Conservation (phyloP, 441 rosid genomes). For the Adansonia madagascariensis region DNA sequence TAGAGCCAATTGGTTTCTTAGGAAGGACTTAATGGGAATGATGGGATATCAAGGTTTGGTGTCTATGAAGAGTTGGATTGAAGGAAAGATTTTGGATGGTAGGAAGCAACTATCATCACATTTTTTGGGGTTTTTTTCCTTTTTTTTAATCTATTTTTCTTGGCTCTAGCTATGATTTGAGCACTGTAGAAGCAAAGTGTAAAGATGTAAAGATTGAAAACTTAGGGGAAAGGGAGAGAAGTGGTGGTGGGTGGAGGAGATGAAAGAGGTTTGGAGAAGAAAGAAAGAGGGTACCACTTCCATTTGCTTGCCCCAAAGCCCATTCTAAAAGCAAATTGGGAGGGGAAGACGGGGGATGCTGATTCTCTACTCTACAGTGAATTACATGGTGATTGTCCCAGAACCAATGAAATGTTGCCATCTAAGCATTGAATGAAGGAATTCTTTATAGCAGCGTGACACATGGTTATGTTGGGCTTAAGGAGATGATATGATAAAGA, state of each 20-base stretch:
- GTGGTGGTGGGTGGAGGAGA: constrained; percentile 28
- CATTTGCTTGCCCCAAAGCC: background rate
- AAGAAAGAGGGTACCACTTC: background rate
- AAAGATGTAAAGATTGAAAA: constrained; percentile 2
- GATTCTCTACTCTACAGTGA: constrained; percentile 5
- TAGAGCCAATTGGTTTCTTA: constrained; percentile 34
- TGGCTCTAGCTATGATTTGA: constrained; percentile 39
- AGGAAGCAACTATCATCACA: constrained; percentile 69
- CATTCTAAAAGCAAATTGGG: background rate
- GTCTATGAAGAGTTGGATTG: constrained; percentile 81
- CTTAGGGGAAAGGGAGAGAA: constrained; percentile 17
- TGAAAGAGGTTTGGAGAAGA: constrained; percentile 14
- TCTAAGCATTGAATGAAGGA: constrained; percentile 10
- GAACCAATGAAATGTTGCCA: constrained; percentile 17
- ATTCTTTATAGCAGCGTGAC: constrained; percentile 4
- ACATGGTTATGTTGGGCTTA: constrained; percentile 15
- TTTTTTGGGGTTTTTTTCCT: constrained; percentile 10
- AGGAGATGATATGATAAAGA: background rate
- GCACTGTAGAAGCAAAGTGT: constrained; percentile 45
- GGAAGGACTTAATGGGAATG: constrained; percentile 11
- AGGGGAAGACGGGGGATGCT: background rate
- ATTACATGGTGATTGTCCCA: background rate
- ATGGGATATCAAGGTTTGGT: constrained; percentile 31
- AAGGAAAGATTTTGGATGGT: constrained; percentile 73
- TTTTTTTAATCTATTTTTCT: background rate